Base-by-base conservation (phyloP, 192 early-diverging fungal genomes). In the Mortierella alpina region DNA sequence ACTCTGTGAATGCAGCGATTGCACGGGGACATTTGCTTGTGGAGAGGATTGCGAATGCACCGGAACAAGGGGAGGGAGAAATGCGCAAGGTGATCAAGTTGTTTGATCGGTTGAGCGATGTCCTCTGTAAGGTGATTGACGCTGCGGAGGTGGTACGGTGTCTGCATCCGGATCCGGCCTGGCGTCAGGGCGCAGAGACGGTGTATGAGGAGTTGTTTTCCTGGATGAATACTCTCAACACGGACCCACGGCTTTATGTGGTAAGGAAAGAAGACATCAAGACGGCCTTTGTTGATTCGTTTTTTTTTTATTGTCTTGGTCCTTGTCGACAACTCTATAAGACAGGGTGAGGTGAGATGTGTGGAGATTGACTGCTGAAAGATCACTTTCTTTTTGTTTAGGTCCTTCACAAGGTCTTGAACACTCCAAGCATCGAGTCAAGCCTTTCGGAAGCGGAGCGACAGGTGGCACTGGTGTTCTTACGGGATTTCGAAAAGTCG, bases 161-260 rank as follows among this genome's bases (percentile, higher is more conserved):
- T 70, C 91, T 95, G 44, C 97, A 98, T 66, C 95, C 98, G 0
- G 92, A 95, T 74, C 65, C 67, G 68, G 69, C 63, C 31, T 93
- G 91, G 83, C 85, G 92, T 58, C 75, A 86, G 46, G 92, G 90
- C 7, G 97, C 98, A 1, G 92, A 96, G 72, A 73, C 87, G 4
- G 94, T 91, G 2, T 95, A 95, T 71, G 82, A 86, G 41, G 77
- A 87, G 31, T 80, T 98, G 66, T 94, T 91, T 39, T 90, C 90
- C 8, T 95, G 92, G 72, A 93, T 99, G 91, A 96, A 96, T 68
- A 91, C 90, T 48, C 88, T 99, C 18, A 99, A 99, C 81, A 99
- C 96, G 0, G 92, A 99, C 73, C 92, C 89, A 41, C 85, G 90
- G 17, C 83, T 99, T 18, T 96, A 97, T 70, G 51, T 89, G 77